Evolutionary conservation across 2,329 filamentous ascomycete species (phyloP), one percentile per base, ranked within the genome.

Genomic region (Apiospora koreana): DNA sequence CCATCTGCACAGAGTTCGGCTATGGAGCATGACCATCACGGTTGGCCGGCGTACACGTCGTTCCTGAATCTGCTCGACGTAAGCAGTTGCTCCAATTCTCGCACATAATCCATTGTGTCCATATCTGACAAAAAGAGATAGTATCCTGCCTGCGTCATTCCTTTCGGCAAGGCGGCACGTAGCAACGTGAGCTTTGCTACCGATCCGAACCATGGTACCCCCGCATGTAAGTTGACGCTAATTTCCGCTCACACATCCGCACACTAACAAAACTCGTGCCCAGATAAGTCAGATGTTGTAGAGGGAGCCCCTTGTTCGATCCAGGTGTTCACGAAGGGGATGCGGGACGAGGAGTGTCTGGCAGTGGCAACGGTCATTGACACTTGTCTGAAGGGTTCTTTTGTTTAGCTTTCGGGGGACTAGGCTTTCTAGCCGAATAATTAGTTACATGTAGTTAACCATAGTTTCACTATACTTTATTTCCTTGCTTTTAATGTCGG

Each of bases 341-440:
- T 74, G 73, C 71, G 73, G 6, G 71, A 74, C 28, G 73, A 74
- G 21, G 72, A 74, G 45, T 73, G 72, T 54, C 50, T 74, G 25
- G 72, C 69, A 1, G 67, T 74, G 42, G 72, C 71, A 9, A 70
- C 54, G 35, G 65, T 73, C 8, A 62, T 73, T 31, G 71, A 73
- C 43, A 50, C 28, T n/a, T 58, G 50, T 12, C 28, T 58, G 3
- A 35, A n/a, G 16, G 8, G 5, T n/a, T 3, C 28, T n/a, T 5
- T 23, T 6, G 1, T 50, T 50, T 46, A 21, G 45, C 23, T 28
- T 12, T 2, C 14, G 23, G 46, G 8, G 5, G 12, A 2, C 23
- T 14, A 50, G 23, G 4, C 23, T 10, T 7, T 6, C 14, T 16
- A n/a, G n/a, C n/a, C n/a, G n/a, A n/a, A n/a, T n/a, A n/a, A n/a